A percentile compares a stretch with the other conserved stretches of the same genome.
phyloP scores from a whole-genome alignment of 1,284 basidiomycete species.

The Cryptococcus neoformans region DNA sequence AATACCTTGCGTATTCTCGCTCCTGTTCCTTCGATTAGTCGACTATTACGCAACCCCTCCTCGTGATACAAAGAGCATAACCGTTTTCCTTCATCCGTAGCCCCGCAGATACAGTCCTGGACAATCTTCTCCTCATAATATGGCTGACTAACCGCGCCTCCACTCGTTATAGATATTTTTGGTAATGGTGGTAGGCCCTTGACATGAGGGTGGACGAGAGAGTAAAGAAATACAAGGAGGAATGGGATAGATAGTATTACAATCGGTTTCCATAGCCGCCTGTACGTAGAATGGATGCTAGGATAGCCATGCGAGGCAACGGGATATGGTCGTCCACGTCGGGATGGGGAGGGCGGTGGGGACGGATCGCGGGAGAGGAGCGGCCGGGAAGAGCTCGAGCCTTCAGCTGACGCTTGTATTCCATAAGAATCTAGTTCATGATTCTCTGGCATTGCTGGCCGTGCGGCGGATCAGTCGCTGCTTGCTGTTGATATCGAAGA shows the following conservation, averaged over 20 bases:
- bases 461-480: no score
- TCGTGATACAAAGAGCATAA: slow-evolving; percentile 40
- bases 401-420: not conserved
- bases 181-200: slow-evolving; percentile 40
- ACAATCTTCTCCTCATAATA: slow-evolving; percentile 13
- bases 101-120: slow-evolving; percentile 29
- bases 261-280: slow-evolving; percentile 25
- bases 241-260: slow-evolving; percentile 27
- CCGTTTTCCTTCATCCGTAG: slow-evolving; percentile 26
- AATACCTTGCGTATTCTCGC: slow-evolving; percentile 36
- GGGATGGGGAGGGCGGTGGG: not conserved
- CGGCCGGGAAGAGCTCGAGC: not conserved
- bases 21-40: slow-evolving; percentile 35
- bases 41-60: slow-evolving; percentile 26
- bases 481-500: no score
- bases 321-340: not conserved
- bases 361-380: not conserved
- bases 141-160: not conserved
- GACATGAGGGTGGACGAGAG: slow-evolving; percentile 34
- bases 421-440: slow-evolving; percentile 1
- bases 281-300: not conserved
- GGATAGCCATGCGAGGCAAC: not conserved
- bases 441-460: not conserved
- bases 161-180: slow-evolving; percentile 25
- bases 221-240: slow-evolving; percentile 34